A percentile compares a stretch with the other conserved stretches of the same genome.
Evolutionary conservation across 108 stramenopile genomes (phyloP).

Genomic region (Mayamaea pseudoterrestris): DNA sequence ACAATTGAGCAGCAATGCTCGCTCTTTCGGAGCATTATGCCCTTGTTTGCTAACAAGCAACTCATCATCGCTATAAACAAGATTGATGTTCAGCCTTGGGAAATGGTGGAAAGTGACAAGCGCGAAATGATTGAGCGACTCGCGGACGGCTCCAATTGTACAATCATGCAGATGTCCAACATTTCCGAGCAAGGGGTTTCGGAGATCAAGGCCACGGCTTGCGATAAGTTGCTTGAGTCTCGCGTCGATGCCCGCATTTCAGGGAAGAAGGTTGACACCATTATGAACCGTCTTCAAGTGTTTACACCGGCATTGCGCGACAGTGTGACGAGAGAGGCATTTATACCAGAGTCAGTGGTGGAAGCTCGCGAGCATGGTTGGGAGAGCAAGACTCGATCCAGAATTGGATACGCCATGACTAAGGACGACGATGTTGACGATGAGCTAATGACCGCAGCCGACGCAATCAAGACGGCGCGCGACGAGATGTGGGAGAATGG

Average conservation of each 20-base stretch:
- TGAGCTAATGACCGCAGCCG: conserved; percentile 24
- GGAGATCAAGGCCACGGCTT: conserved; percentile 84
- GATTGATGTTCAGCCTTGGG: conserved; percentile 89
- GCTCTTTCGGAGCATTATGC: conserved; percentile 88
- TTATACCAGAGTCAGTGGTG: conserved; percentile 86
- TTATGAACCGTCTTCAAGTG: conserved; percentile 96
- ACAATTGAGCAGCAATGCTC: conserved; percentile 93
- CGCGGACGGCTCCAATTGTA: conserved; percentile 53
- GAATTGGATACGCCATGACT: conserved; percentile 63
- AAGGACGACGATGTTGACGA: conserved; percentile 37
- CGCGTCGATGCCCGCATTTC: conserved; percentile 84
- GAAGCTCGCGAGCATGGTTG: conserved; percentile 37
- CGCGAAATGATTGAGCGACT: conserved; percentile 59
- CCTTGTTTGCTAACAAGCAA: conserved; percentile 97
- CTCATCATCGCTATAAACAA: conserved; percentile 96
- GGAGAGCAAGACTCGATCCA: conserved; percentile 28
- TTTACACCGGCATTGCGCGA: conserved; percentile 90
- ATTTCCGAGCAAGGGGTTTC: conserved; percentile 88
- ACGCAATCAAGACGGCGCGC: conserved; percentile 75
- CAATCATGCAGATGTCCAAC: conserved; percentile 90
- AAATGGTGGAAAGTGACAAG: conserved; percentile 61
- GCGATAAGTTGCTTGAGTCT: conserved; percentile 88
- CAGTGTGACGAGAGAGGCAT: conserved; percentile 64
- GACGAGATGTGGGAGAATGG: conserved; percentile 97
- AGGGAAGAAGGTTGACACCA: conserved; percentile 87